Conservation (phyloP, 345 rosid species). For the Eucalyptus melliodora region DNA sequence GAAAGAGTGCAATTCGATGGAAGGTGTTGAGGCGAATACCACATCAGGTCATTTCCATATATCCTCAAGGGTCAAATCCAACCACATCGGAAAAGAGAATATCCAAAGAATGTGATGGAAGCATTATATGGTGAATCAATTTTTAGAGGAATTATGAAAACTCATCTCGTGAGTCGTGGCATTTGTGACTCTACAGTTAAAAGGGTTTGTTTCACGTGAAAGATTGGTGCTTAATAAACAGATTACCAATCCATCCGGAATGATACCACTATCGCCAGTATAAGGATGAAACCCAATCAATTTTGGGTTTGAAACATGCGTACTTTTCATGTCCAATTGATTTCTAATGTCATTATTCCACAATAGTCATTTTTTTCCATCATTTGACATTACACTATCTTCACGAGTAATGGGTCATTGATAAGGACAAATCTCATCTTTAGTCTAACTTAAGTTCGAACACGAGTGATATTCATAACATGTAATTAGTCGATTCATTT, state of each 20-base stretch:
- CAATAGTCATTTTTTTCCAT: not conserved
- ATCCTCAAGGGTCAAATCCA: not conserved
- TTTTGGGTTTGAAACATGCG: rapidly evolving
- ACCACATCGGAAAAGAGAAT: not conserved
- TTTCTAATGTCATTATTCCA: not conserved
- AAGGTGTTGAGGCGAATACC: not conserved
- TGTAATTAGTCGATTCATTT: rapidly evolving
- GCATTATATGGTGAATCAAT: rapidly evolving
- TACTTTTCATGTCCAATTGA: not conserved
- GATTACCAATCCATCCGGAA: rapidly evolving
- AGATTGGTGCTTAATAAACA: not conserved
- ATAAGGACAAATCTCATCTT: not conserved
- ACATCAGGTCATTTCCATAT: not conserved
- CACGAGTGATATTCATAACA: not conserved
- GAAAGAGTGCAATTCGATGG: not conserved
- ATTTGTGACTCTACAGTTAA: not conserved
- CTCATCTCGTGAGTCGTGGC: too few species aligned
- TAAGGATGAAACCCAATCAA: not conserved
- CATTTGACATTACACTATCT: not conserved
- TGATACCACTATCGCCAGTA: rapidly evolving
- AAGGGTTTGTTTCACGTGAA: rapidly evolving
- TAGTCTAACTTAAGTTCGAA: rapidly evolving
- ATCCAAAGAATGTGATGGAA: not conserved
- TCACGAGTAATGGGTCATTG: not conserved
- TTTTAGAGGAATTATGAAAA: not conserved